Conservation (phyloP, 345 rosid genomes). For the Atalantia buxifolia region DNA sequence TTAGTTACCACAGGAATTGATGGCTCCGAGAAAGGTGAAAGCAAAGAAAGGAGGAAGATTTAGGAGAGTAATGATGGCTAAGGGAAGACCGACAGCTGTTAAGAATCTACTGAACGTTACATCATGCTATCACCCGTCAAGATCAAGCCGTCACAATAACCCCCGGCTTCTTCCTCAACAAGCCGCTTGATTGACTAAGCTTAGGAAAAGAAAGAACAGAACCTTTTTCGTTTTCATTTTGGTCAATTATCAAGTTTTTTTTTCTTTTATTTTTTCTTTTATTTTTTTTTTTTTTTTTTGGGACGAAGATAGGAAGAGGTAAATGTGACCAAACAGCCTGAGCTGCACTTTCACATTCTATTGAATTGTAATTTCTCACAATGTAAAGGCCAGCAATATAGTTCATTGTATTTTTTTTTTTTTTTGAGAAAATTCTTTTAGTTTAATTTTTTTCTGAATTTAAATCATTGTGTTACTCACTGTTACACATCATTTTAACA, state of each 20-base stretch:
- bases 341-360: not conserved
- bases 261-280: not conserved
- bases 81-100: constrained; percentile 16
- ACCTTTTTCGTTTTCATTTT: not conserved
- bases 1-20: constrained; percentile 7
- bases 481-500: too few species aligned
- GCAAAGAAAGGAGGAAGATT: constrained; percentile 12
- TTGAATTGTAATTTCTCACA: not conserved
- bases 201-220: not conserved
- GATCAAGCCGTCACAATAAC: constrained; percentile 9
- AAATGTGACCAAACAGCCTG: not conserved
- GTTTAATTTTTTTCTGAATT: too few species aligned
- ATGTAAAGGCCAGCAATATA: not conserved
- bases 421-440: not conserved
- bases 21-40: constrained; percentile 6
- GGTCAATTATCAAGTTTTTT: not conserved
- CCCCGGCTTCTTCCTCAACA: constrained; percentile 13
- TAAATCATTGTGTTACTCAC: too few species aligned
- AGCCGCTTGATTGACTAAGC: not conserved
- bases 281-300: not conserved
- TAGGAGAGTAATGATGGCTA: constrained; percentile 13
- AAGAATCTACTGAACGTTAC: constrained; percentile 23
- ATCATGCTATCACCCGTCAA: constrained; percentile 28
- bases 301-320: not conserved
- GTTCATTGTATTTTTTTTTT: not conserved